phyloP scores from a whole-genome alignment of 139 green algal genomes.

The Chlamydomonas eustigma region DNA sequence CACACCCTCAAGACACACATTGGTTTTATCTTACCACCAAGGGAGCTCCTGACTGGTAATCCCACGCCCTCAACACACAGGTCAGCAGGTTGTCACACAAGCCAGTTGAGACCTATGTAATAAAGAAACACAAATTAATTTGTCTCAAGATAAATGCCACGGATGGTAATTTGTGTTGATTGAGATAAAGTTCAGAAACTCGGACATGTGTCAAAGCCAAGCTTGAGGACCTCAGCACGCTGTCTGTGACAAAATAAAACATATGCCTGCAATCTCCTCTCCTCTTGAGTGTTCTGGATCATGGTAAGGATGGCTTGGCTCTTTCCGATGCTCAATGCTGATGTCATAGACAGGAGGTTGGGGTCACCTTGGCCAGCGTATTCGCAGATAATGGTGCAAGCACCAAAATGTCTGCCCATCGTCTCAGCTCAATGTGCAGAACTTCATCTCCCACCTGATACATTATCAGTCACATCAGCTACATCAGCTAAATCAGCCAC shows the following conservation, averaged over 20 bases:
- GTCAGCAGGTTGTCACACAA: conserved; percentile 94
- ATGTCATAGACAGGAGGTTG: no score
- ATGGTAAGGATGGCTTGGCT: no score
- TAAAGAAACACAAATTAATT: no score
- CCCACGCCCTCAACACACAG: conserved; percentile 87
- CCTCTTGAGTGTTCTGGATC: no score
- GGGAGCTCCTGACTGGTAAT: conserved; percentile 61
- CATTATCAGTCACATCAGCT: no score
- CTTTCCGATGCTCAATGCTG: no score
- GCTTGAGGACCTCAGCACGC: no score
- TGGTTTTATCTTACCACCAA: conserved; percentile 73
- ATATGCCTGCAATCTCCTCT: no score
- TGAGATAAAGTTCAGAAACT: neutral
- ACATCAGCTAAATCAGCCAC: no score
- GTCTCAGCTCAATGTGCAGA: conserved; percentile 90
- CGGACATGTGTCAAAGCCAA: no score
- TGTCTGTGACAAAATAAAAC: no score
- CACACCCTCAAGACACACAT: no score
- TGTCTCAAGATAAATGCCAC: neutral
- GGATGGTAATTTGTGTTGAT: neutral
- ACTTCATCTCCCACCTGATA: conserved; percentile 74
- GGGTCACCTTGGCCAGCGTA: conserved; percentile 87
- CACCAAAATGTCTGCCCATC: conserved; percentile 88
- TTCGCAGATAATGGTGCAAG: conserved; percentile 94
- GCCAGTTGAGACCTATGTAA: conserved; percentile 38